A percentile compares a stretch with the other conserved stretches of the same genome.
Evolutionary conservation across 495 filamentous ascomycete genomes (phyloP).

Genomic region (Tuber indicum): DNA sequence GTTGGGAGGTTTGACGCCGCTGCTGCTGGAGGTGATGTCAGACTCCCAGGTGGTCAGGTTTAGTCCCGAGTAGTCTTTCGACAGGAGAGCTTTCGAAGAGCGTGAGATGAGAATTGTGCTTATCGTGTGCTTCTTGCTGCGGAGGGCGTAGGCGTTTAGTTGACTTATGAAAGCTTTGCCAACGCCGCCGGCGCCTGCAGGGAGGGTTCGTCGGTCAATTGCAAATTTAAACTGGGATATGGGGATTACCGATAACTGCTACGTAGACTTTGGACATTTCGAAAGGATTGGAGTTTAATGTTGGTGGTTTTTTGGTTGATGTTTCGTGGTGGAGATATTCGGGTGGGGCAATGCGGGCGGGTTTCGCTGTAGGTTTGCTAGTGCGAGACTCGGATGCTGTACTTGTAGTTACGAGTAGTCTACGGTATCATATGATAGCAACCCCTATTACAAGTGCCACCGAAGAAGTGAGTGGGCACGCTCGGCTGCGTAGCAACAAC

Average conservation of each 20-base stretch:
- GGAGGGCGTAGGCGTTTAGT: slow-evolving; percentile 54
- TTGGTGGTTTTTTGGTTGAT: slow-evolving; percentile 8
- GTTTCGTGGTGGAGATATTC: slow-evolving; percentile 3
- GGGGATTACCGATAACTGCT: slow-evolving; percentile 45
- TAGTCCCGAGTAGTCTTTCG: slow-evolving; percentile 54
- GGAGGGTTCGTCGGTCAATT: slow-evolving; percentile 12
- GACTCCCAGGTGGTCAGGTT: slow-evolving; percentile 51
- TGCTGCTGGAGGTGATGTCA: slow-evolving; percentile 48
- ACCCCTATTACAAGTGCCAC: too few species aligned
- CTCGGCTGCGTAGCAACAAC: too few species aligned
- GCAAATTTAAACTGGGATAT: not conserved
- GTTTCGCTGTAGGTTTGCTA: not conserved
- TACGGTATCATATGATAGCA: not conserved
- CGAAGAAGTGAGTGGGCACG: too few species aligned
- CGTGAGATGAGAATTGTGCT: slow-evolving; percentile 73
- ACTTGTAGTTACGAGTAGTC: not conserved
- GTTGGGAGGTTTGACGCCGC: slow-evolving; percentile 54
- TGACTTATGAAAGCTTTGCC: slow-evolving; percentile 85
- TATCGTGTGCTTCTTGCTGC: slow-evolving; percentile 52
- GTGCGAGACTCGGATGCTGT: not conserved
- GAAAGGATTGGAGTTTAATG: not conserved
- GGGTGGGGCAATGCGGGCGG: slow-evolving; percentile 22
- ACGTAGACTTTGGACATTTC: slow-evolving; percentile 39
- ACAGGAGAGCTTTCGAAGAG: slow-evolving; percentile 68
- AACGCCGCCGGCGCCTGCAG: slow-evolving; percentile 79